A percentile compares a stretch with the other conserved stretches of the same genome.
Evolutionary conservation across 257 asterid species (phyloP).

Genomic region (Nicotiana paniculata): DNA sequence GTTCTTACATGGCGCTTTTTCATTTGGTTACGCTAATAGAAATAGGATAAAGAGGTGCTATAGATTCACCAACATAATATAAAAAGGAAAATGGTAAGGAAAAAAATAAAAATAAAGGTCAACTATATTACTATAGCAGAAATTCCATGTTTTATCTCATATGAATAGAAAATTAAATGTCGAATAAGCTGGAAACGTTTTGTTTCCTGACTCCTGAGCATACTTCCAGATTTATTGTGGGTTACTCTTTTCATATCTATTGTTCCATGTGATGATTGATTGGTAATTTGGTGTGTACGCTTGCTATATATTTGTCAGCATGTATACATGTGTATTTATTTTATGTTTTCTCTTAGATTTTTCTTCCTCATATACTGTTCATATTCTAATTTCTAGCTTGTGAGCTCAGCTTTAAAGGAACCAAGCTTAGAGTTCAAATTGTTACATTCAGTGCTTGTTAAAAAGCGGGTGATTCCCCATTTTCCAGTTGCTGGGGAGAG

Average conservation of each 20-base stretch:
- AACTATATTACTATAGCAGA: background rate
- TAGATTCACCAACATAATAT: background rate
- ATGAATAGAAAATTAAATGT: background rate
- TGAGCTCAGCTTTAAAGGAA: conserved; percentile 75
- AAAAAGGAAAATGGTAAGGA: background rate
- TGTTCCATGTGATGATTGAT: background rate
- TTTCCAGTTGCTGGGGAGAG: conserved; percentile 49
- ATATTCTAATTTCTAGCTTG: conserved; percentile 36
- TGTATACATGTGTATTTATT: background rate
- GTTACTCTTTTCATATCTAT: background rate
- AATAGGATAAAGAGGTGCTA: background rate
- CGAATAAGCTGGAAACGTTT: background rate
- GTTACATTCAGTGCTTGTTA: conserved; percentile 59
- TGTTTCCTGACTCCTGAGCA: background rate
- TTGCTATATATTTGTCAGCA: background rate
- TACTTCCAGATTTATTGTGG: background rate
- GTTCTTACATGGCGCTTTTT: background rate
- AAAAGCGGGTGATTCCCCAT: conserved; percentile 64
- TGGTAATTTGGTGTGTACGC: background rate
- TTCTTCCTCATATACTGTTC: background rate
- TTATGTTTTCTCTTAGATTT: background rate
- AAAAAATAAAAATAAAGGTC: background rate
- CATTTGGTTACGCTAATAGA: background rate
- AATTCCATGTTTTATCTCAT: background rate
- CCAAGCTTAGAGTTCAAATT: conserved; percentile 79